These are phyloP conservation scores for Populus hybrid DNA, from an alignment of 441 rosid genomes.

Conservation along the genomic window DNA sequence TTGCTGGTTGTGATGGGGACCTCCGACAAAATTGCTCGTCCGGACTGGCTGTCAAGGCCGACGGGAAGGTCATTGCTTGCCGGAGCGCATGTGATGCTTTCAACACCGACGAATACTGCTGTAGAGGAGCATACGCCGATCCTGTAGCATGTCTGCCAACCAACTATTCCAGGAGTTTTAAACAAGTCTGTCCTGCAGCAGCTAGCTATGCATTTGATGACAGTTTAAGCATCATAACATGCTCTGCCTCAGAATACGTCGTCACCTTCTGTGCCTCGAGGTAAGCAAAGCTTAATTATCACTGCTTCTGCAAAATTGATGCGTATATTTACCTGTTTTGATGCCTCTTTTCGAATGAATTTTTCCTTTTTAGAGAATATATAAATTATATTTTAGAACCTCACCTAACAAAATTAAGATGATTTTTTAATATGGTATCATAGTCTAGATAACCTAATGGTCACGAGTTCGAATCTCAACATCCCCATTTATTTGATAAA, in stretches of 20 bases:
- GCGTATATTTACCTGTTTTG: neutral
- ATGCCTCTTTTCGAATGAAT: neutral
- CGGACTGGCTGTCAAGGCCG: slow-evolving; percentile 27
- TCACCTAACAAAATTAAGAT: too few relatives aligned
- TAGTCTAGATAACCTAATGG: too few relatives aligned
- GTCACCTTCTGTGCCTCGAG: slow-evolving; percentile 58
- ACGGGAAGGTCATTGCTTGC: slow-evolving; percentile 49
- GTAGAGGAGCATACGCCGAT: slow-evolving; percentile 39
- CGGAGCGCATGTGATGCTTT: slow-evolving; percentile 53
- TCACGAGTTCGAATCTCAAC: too few relatives aligned
- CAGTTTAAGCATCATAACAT: slow-evolving; percentile 40
- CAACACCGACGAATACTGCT: slow-evolving; percentile 52
- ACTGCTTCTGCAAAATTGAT: too few relatives aligned
- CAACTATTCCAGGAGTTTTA: slow-evolving; percentile 53
- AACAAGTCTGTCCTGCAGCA: slow-evolving; percentile 57
- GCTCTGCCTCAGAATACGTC: slow-evolving; percentile 42
- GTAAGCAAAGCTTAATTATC: slow-evolving; percentile 17
- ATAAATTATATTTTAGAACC: too few relatives aligned
- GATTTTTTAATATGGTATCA: too few relatives aligned
- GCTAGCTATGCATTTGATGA: slow-evolving; percentile 55
- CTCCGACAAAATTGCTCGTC: slow-evolving; percentile 41
- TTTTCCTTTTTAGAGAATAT: neutral
- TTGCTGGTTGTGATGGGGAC: slow-evolving; percentile 59
- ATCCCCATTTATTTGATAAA: too few relatives aligned
- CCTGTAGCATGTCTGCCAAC: slow-evolving; percentile 40